Evolutionary conservation across 768 basidiomycete species (phyloP), one percentile per base, ranked within the genome.

Genomic region (Auriscalpium orientale): DNA sequence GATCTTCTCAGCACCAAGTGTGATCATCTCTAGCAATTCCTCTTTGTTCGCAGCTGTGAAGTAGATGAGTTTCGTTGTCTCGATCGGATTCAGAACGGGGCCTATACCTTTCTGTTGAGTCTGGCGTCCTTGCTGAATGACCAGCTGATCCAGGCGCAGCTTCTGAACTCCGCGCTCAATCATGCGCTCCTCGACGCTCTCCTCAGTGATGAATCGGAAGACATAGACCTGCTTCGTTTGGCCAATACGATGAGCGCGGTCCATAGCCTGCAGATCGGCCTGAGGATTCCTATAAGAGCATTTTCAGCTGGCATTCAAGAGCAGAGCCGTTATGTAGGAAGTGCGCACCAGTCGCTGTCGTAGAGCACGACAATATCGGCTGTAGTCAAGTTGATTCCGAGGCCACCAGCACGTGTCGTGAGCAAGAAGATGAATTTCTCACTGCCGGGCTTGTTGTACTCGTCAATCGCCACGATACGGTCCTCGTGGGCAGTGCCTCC

Each of bases 181-280:
- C 80, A 98, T 95, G 37, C 94, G 83, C 72, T 97, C 94, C 70
- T 97, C 95, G 8, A 97, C 95, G 55, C 91, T 94, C 48, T 89
- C 90, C 72, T 95, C 91, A 0, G 95, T 95, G 64, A 97, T 87
- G 70, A 97, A 95, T n/a, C 95, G 76, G 76, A 91, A 98, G 5
- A 97, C 95, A 64, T 93, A 95, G 18, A 97, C 95, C 70, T 98
- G 94, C 72, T 95, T 98, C 46, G 91, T 95, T 72, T 98, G 94
- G 3, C 94, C 94, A 58, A 95, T 95, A 55, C 93, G 89, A 73
- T 95, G 94, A 0, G 95, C 95, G 56, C 93, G 89, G 66, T 98
- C 94, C 95, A 97, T 98, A 5, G 97, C 97, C 68, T 99, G 97
- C 47, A 99, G 72, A 75, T 99, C 97, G 2, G 95, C 97, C 73